A percentile compares a stretch with the other conserved stretches of the same genome.
Evolutionary conservation across 2,329 filamentous ascomycete species (phyloP).

Genomic region (Talaromyces sp.): DNA sequence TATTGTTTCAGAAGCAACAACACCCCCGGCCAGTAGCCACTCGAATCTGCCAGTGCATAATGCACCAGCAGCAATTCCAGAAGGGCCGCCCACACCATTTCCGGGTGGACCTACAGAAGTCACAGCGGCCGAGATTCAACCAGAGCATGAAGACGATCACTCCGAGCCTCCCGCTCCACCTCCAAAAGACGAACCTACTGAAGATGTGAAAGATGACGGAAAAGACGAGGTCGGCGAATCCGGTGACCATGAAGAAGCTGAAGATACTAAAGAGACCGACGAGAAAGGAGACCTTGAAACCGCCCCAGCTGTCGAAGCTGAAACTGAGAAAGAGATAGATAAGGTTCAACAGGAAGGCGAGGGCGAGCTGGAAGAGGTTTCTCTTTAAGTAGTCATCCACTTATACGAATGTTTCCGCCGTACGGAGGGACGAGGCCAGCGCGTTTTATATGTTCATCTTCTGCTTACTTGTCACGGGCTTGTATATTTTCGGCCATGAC

Average conservation of each 20-base stretch:
- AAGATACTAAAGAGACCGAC: slow-evolving; percentile 8
- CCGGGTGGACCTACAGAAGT: slow-evolving; percentile 20
- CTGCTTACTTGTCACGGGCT: slow-evolving; percentile 3
- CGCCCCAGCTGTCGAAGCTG: slow-evolving; percentile 10
- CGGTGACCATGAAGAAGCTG: slow-evolving; percentile 20
- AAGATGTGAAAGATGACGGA: neutral
- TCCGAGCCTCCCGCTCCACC: slow-evolving; percentile 20
- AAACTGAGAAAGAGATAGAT: slow-evolving; percentile 1
- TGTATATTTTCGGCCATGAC: neutral
- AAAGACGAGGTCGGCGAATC: slow-evolving; percentile 16
- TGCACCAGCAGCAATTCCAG: slow-evolving; percentile 11
- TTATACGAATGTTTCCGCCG: neutral
- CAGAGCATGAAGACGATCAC: slow-evolving; percentile 18
- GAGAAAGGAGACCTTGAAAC: slow-evolving; percentile 14
- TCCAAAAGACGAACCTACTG: slow-evolving; percentile 19
- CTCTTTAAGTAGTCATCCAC: slow-evolving; percentile 16
- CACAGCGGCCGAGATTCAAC: slow-evolving; percentile 12
- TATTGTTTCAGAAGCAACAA: slow-evolving; percentile 14
- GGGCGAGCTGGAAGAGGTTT: slow-evolving; percentile 24
- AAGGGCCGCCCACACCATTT: slow-evolving; percentile 25
- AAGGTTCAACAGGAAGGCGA: slow-evolving; percentile 17
- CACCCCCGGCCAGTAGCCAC: slow-evolving; percentile 22
- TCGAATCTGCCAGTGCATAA: slow-evolving; percentile 21
- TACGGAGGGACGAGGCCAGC: neutral
- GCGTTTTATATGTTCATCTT: neutral